Conservation (phyloP, 2,329 filamentous ascomycete genomes). For the Apiospora sp. region DNA sequence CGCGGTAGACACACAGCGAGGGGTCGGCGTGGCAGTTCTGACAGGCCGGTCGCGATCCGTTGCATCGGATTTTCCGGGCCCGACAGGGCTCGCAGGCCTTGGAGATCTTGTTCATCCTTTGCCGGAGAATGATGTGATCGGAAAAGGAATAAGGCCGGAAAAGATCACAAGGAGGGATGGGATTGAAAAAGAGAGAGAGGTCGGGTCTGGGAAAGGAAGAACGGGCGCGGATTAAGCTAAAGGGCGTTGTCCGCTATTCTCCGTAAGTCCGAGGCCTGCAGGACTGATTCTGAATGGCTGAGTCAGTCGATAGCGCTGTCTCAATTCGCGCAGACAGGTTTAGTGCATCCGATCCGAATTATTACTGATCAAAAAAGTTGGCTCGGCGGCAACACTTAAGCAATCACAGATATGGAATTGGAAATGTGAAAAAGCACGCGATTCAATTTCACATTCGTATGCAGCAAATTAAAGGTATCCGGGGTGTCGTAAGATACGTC, state of each 20-base stretch:
- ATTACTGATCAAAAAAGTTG: neutral
- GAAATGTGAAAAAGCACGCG: neutral
- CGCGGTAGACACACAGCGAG: constrained; percentile 32
- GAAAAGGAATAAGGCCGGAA: constrained; percentile 11
- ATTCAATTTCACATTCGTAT: neutral
- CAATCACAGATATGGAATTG: neutral
- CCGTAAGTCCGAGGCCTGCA: constrained; percentile 13
- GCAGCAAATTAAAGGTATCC: constrained; percentile 14
- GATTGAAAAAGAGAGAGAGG: neutral
- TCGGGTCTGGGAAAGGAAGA: neutral
- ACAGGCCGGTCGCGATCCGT: constrained; percentile 31
- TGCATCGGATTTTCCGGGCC: constrained; percentile 33
- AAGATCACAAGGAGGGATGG: constrained; percentile 7
- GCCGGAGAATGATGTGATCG: neutral
- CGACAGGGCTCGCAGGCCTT: constrained; percentile 36
- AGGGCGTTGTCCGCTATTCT: neutral
- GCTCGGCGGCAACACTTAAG: neutral
- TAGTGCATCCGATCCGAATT: neutral
- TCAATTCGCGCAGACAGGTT: neutral
- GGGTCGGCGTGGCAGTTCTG: constrained; percentile 30
- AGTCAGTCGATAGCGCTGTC: neutral
- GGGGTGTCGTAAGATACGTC: neutral
- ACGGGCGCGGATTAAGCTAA: constrained; percentile 1
- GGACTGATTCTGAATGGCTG: neutral
- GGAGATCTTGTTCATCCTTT: constrained; percentile 30